Conservation (phyloP, 2,329 filamentous ascomycete genomes). For the Chaetomiaceae sp. region DNA sequence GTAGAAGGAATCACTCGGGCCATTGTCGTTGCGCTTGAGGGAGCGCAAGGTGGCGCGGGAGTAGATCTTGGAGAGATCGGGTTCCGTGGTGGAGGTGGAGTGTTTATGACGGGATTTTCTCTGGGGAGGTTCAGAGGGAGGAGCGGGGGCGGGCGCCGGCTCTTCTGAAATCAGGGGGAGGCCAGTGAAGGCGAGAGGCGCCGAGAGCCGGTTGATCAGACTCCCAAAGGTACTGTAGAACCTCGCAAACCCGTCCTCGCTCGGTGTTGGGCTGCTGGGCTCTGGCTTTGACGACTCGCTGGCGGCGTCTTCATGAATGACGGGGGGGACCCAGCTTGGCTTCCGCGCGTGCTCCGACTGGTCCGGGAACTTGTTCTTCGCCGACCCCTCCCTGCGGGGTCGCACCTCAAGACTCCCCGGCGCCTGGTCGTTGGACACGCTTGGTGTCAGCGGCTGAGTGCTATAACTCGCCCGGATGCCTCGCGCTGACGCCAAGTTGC, state of each 20-base stretch:
- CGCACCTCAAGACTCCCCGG: slow-evolving; percentile 64
- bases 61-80: slow-evolving; percentile 78
- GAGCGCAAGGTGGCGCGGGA: slow-evolving; percentile 80
- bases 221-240: slow-evolving; percentile 93
- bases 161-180: slow-evolving; percentile 67
- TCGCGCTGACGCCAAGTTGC: slow-evolving; percentile 78
- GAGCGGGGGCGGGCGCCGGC: slow-evolving; percentile 32
- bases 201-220: slow-evolving; percentile 82
- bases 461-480: slow-evolving; percentile 67
- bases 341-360: slow-evolving; percentile 48
- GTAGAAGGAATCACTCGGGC: slow-evolving; percentile 77
- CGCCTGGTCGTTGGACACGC: slow-evolving; percentile 68
- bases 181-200: slow-evolving; percentile 87
- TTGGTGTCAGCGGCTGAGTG: slow-evolving; percentile 65
- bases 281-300: slow-evolving; percentile 25
- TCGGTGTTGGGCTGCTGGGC: slow-evolving; percentile 21
- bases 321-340: slow-evolving; percentile 51
- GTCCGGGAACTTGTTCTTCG: slow-evolving; percentile 46
- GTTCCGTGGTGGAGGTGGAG: slow-evolving; percentile 43
- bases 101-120: slow-evolving; percentile 36
- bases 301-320: slow-evolving; percentile 28
- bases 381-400: slow-evolving; percentile 48
- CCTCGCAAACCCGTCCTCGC: slow-evolving; percentile 77
- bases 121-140: slow-evolving; percentile 38
- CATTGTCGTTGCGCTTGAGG: slow-evolving; percentile 63